Percentiles rank a stretch among this genome's conserved stretches.
These are phyloP conservation scores for Fusarium chaquense DNA, from an alignment of 2,329 filamentous ascomycete genomes.

Conservation along the genomic window DNA sequence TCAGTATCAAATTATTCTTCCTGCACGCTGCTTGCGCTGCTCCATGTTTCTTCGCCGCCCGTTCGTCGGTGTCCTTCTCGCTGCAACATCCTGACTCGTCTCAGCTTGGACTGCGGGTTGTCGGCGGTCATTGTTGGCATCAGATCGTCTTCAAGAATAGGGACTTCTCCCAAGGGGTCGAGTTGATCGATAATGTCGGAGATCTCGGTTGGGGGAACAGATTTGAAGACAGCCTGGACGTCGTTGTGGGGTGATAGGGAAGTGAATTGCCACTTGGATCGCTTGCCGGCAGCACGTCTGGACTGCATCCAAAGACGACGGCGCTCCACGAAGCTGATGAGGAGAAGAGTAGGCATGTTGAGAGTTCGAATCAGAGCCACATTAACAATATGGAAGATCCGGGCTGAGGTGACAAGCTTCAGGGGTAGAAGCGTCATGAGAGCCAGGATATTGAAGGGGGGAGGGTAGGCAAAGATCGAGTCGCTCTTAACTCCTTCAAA, in stretches of 20 bases:
- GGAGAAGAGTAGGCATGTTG: conserved; percentile 72
- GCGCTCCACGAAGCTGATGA: conserved; percentile 72
- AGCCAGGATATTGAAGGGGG: conserved; percentile 77
- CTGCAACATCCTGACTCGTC: conserved; percentile 41
- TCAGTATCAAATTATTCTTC: conserved; percentile 15
- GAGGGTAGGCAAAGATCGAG: conserved; percentile 76
- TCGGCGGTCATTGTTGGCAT: conserved; percentile 48
- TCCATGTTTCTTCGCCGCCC: conserved; percentile 29
- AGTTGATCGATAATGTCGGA: conserved; percentile 52
- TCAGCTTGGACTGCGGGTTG: conserved; percentile 40
- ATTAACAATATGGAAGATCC: conserved; percentile 79
- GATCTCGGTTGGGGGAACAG: conserved; percentile 63
- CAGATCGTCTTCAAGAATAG: conserved; percentile 51
- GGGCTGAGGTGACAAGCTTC: conserved; percentile 70
- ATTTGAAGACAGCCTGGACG: conserved; percentile 70
- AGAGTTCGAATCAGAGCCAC: conserved; percentile 72
- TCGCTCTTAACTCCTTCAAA: conserved; percentile 81
- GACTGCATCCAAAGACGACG: conserved; percentile 57
- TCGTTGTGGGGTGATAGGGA: conserved; percentile 68
- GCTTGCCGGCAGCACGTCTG: conserved; percentile 40
- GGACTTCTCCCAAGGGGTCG: conserved; percentile 52
- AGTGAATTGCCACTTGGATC: conserved; percentile 59
- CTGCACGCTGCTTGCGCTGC: conserved; percentile 28
- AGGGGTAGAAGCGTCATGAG: conserved; percentile 72
- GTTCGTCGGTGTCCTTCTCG: conserved; percentile 31